Base-by-base conservation (phyloP, 108 stramenopile genomes). In the Pelagomonas calceolata region DNA sequence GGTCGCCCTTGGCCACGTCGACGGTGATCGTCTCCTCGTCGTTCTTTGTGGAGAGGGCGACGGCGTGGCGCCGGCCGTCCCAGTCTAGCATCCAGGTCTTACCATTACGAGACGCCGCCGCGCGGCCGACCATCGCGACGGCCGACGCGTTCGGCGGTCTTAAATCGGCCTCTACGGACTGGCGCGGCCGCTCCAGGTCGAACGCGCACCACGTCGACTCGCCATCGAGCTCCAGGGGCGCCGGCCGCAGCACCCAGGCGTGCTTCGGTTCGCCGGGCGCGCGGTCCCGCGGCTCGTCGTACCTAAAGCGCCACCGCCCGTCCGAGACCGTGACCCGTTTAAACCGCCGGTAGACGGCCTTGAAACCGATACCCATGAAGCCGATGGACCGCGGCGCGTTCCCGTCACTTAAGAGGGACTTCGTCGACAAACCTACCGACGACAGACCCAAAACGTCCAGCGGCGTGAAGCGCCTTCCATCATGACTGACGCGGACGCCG, bases 311-410 rank as follows among this genome's bases (percentile, higher is more conserved):
- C 51, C 51, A 60, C 21, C 3, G 3, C 7, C 21, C 21, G 51
- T 60, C 51, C 51, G 51, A 60, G 7, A 60, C 51, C 21, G 51
- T 60, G 51, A 60, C 51, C 7, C 51, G 51, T 3, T 3, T 1
- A 26, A 60, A 60, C 21, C 51, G 51, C 21, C 51, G 51, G 51
- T 60, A 60, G 21, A 60, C 51, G 51, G 51, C 14, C 51, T 60
- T 60, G 51, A 60, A 60, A 26, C 51, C 51, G 51, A 60, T 60
- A 26, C 75, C 75, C 75, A 76, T 76, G 34, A 76, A 76, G 15
- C 75, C 75, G 29, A 76, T 71, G n/a, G 64, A 64, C 64, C 75
- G 70, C 32, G 36, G 33, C 30, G 65, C 70, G 51, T 26, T 26
- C 0, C 1, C 51, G 51, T 60, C 51, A 4, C 51, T 16, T 26